Evolutionary conservation across 2,329 filamentous ascomycete species (phyloP), one percentile per base, ranked within the genome.

Genomic region (Diplodia scrobiculata): DNA sequence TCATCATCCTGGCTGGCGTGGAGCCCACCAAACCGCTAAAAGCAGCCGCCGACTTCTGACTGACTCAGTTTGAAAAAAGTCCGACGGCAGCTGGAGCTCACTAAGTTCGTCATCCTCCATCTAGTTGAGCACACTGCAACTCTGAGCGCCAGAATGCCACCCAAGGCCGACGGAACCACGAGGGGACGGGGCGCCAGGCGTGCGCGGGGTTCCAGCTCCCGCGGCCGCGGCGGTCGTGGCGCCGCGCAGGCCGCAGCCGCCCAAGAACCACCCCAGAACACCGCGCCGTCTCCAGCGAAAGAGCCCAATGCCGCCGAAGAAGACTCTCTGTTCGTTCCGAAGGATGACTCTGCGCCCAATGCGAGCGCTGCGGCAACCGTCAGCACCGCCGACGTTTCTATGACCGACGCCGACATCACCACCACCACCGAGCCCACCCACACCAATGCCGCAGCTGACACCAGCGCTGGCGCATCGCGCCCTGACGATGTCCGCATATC

Each of bases 131-230:
- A n/a, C 21, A 48, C 38, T 13, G 1, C 41, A 13, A 29, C 9
- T 25, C 19, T 17, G n/a, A 50, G n/a, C n/a, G 3, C 48, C 59
- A 50, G 65, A 69, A 77, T 77, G 75, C 74, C 74, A 48, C 74
- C 74, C 51, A 75, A 74, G 69, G 67, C 69, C 71, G 55, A 64
- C 38, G 27, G 60, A 63, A 38, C 41, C 3, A 50, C 29, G 17
- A 71, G 72, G 2, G 70, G 72, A 17, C 72, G 72, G 1, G 48
- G 68, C 55, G 68, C 68, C 41, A 67, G 67, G 7, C 60, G 58
- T 34, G 68, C 27, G 72, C 63, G 72, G 69, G 66, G 73, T 69
- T 14, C 71, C 68, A 34, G 59, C 68, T 25, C 62, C 68, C 60
- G 67, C 66, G 11, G 66, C 66, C 47, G 60, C 67, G 29, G 66